Base-by-base conservation (phyloP, 2,329 filamentous ascomycete species). In the Exophiala sideris region DNA sequence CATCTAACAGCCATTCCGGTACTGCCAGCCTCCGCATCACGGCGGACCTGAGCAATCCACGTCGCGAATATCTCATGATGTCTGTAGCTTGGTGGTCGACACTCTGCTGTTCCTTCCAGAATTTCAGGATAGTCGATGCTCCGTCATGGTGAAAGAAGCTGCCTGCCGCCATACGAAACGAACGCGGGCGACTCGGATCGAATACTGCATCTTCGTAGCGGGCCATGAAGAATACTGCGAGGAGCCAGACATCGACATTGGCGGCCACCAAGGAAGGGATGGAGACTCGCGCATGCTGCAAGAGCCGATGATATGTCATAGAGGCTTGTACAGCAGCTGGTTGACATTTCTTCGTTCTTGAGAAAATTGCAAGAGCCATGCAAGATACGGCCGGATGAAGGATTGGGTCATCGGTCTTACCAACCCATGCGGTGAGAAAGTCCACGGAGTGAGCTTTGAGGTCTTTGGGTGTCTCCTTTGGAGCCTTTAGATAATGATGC, bases 111-210 rank as follows among this genome's bases (percentile, higher is more conserved):
- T 67, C 57, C 11, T 60, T 61, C 67, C 68, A 70, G 12, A 60
- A 36, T 42, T 65, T 67, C 42, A 70, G 41, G 24, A 69, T 60
- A 8, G 65, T 65, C 40, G 65, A 45, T 8, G 65, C 65, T 12
- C 67, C 67, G 57, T 66, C 61, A 52, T 68, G 62, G 58, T 69
- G 67, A 12, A 65, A 77, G 54, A 75, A 77, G n/a, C 70, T 59
- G 21, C 14, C 40, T 20, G 48, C 18, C 11, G 44, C n/a, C 21
- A 24, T n/a, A 3, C 32, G 16, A 10, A 33, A 12, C 20, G 29
- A 32, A 34, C 47, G 29, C 5, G 16, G 12, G 2, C 34, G 16
- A 3, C 20, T 41, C 14, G 50, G 49, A 33, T 44, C 20, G 20
- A 58, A 45, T 10, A 54, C 48, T 11, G 55, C 36, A 29, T 56